Conservation (phyloP, 345 rosid genomes). For the Brassica napus region Da-Ae NC_063434.1:22844001-22844500, state of each 20-base stretch:
- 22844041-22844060: conserved; percentile 24
- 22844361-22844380: neutral
- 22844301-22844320: conserved; percentile 26
- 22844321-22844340: neutral
- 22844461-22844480: conserved; percentile 56
- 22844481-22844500: conserved; percentile 77
- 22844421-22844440: conserved; percentile 25
- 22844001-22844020: neutral
- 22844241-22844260: conserved; percentile 42
- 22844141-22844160: conserved; percentile 36
- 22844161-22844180: conserved; percentile 32
- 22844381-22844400: conserved; percentile 19
- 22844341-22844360: conserved; percentile 24
- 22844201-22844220: conserved; percentile 33
- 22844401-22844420: conserved; percentile 5
- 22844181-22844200: conserved; percentile 35
- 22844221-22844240: conserved; percentile 26
- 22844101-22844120: conserved; percentile 30
- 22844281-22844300: conserved; percentile 31
- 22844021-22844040: conserved; percentile 24
- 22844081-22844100: conserved; percentile 26
- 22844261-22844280: conserved; percentile 31
- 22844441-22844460: neutral
- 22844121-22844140: conserved; percentile 30
- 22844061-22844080: conserved; percentile 27